Base-by-base conservation (phyloP, 768 basidiomycete genomes). In the Hygrophorus russula region DNA sequence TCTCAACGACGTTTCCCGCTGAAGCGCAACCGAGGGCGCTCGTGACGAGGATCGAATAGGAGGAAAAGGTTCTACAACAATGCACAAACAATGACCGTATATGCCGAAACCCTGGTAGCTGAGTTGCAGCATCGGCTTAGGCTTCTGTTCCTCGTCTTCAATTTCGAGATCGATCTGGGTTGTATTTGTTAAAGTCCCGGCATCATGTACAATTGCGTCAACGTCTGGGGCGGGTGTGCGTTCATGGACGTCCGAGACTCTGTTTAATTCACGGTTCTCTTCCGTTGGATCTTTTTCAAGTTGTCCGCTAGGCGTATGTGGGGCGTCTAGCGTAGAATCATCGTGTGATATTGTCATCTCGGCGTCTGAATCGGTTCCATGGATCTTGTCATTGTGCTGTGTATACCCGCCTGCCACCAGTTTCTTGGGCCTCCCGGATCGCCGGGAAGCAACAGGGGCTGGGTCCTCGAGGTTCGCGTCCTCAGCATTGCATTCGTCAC, bases 1-100 rank as follows among this genome's bases (percentile, higher is more conserved):
- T 39, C 64, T 27, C 12, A 34, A 41, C 30, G 34, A 24, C 17
- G n/a, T 20, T 9, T 37, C 17, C 18, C 19, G 39, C 27, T 51
- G 27, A 39, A 39, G 46, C 15, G 51, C 41, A 4, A 56, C 41
- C 4, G 57, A 53, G 10, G 53, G 59, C n/a, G 48, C 59, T 50
- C 42, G 57, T 3, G 69, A 51, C 29, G 54, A 50, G 3, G 59
- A 50, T 29, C 67, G 71, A 30, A 77, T 55, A 11, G 73, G 62
- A 3, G 83, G 80, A 70, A 78, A 87, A 12, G 88, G 89, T 56
- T 91, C 88, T 12, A 89, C 78, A 17, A 91, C 80, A 29, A 91
- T 70, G 54, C 83, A 87, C 13, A 91, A 70, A 57, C 82, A 87
- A 42, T 76, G 74, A 0, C 78, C 80, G 45, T 74, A 72, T 38